A percentile compares a stretch with the other conserved stretches of the same genome.
Evolutionary conservation across 2,329 filamentous ascomycete genomes (phyloP).

Genomic region (Penicillium concentricum): DNA sequence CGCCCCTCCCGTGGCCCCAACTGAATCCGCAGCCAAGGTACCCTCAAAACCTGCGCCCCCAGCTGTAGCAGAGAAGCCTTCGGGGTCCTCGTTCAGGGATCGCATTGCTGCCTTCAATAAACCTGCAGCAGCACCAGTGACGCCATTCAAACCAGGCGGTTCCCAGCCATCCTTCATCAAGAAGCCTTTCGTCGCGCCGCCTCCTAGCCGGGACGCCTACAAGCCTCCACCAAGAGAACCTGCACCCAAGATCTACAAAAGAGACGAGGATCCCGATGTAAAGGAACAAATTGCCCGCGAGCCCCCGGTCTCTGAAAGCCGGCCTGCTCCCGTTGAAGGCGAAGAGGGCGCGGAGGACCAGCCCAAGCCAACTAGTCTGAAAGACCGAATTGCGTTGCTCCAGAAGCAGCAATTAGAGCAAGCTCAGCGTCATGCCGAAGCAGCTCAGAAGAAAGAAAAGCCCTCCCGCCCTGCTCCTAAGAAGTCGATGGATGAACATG

Average conservation of each 20-base stretch:
- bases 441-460: conserved; percentile 79
- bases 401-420: conserved; percentile 94
- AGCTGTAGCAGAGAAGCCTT: conserved; percentile 68
- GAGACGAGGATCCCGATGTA: conserved; percentile 75
- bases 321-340: conserved; percentile 40
- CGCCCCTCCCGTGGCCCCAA: conserved; percentile 26
- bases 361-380: conserved; percentile 88
- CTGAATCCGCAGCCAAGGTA: conserved; percentile 39
- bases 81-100: conserved; percentile 79
- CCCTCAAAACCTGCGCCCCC: conserved; percentile 63
- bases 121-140: conserved; percentile 74
- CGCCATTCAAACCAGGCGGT: conserved; percentile 82
- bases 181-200: conserved; percentile 94
- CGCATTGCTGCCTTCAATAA: conserved; percentile 98
- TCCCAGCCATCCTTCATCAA: conserved; percentile 73
- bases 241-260: conserved; percentile 72
- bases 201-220: conserved; percentile 88
- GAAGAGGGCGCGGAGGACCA: conserved; percentile 67
- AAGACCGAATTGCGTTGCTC: conserved; percentile 89
- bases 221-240: conserved; percentile 73
- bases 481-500: conserved; percentile 56
- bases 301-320: conserved; percentile 34
- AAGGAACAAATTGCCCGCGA: conserved; percentile 36
- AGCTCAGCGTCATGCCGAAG: conserved; percentile 76
- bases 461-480: conserved; percentile 70